Base-by-base conservation (phyloP, 345 rosid species). In the Kandelia obovata region DNA sequence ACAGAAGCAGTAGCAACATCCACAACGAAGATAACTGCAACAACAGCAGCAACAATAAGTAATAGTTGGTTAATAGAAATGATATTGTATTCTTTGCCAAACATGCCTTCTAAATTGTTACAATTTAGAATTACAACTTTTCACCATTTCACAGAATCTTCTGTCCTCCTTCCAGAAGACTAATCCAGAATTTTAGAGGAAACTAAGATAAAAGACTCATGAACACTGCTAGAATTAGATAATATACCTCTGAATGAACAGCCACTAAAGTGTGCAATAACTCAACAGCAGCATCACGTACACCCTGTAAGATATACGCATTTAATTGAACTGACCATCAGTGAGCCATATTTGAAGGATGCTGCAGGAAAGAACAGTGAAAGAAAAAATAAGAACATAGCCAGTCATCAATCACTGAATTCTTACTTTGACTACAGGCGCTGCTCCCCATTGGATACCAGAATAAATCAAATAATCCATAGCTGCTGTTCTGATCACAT, bases 391-490 rank as follows among this genome's bases (percentile, higher is more conserved):
- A 27, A 73, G 65, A 34, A 26, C 26, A 39, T 32, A 68, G 58
- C 53, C 62, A 63, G 52, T 6, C 16, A 65, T 17, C 56, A 67
- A 64, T 62, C 52, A 55, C 1, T 27, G 59, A 32, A 59, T 77
- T 61, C 86, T 83, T 76, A 94, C 98, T 85, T 90, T 92, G 56
- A 95, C 98, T 71, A 85, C 83, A 77, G 97, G 90, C 17, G 94
- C 90, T 32, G 98, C 77, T 83, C 99, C 97, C 98, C 97, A 91
- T 30, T 89, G 97, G 43, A 91, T 75, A 77, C 97, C 96, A 70
- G 98, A 88, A 76, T 88, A 89, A 72, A 94, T 78, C 77, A 91
- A 83, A 82, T 88, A 94, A 75, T 81, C 81, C 31, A 79, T 82
- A 66, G 92, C 97, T 64, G 97, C 95, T 76, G 90, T 80, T 81